Evolutionary conservation across 2,329 filamentous ascomycete genomes (phyloP).

Genomic region (Penicillium sumatraense): DNA sequence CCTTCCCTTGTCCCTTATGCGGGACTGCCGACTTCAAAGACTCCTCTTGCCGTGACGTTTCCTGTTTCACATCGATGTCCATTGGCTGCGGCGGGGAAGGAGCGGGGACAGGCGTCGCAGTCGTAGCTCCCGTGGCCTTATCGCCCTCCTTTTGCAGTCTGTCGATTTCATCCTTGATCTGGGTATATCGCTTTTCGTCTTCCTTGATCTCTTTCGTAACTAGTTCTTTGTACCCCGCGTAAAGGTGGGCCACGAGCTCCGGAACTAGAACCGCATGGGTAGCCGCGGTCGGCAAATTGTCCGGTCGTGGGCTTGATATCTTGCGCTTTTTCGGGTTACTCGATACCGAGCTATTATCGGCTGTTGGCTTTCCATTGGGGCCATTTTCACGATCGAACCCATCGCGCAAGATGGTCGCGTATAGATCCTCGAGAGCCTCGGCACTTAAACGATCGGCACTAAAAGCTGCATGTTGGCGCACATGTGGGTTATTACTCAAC

Average conservation of each 20-base stretch:
- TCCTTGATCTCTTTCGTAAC: slow-evolving; percentile 72
- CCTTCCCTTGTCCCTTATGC: slow-evolving; percentile 8
- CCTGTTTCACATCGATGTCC: slow-evolving; percentile 35
- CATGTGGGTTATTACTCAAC: slow-evolving; percentile 72
- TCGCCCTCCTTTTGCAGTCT: slow-evolving; percentile 67
- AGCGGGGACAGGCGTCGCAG: background rate
- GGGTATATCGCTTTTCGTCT: slow-evolving; percentile 71
- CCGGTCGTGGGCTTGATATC: slow-evolving; percentile 66
- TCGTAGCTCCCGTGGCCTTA: slow-evolving; percentile 44
- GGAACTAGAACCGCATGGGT: slow-evolving; percentile 72
- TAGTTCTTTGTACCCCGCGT: slow-evolving; percentile 72
- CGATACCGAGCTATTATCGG: slow-evolving; percentile 29
- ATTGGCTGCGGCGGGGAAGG: slow-evolving; percentile 28
- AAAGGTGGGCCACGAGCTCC: slow-evolving; percentile 72
- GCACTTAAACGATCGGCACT: slow-evolving; percentile 75
- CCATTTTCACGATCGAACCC: slow-evolving; percentile 60
- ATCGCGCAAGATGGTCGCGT: slow-evolving; percentile 75
- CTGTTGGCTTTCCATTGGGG: slow-evolving; percentile 28
- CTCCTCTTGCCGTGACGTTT: slow-evolving; percentile 15
- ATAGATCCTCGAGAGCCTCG: slow-evolving; percentile 78
- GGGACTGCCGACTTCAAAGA: background rate
- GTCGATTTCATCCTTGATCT: slow-evolving; percentile 69
- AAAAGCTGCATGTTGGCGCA: slow-evolving; percentile 72
- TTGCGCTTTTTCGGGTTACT: slow-evolving; percentile 75
- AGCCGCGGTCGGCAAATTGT: slow-evolving; percentile 68